A percentile compares a stretch with the other conserved stretches of the same genome.
Evolutionary conservation across 176 grass and related monocot genomes (phyloP).

Genomic region (Oryza punctata): DNA sequence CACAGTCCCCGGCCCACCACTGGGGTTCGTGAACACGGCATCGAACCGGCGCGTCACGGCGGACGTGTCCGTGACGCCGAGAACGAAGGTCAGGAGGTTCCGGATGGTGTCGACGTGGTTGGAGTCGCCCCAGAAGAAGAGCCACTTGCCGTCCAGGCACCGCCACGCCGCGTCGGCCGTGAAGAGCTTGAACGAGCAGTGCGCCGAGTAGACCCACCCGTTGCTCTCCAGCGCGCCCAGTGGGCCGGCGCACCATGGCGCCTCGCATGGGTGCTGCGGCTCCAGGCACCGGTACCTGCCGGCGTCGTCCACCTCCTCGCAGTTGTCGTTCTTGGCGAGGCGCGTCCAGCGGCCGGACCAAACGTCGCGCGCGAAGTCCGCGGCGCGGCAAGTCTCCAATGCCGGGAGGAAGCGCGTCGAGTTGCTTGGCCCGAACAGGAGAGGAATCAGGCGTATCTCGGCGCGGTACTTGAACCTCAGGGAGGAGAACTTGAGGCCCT

Average conservation of each 20-base stretch:
- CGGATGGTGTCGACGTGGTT: slow-evolving; percentile 97
- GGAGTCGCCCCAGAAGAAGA: slow-evolving; percentile 99
- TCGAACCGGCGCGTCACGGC: slow-evolving; percentile 77
- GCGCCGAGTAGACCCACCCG: slow-evolving; percentile 97
- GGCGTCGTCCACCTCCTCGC: slow-evolving; percentile 53
- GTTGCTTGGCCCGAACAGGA: slow-evolving; percentile 47
- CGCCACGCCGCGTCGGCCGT: slow-evolving; percentile 63
- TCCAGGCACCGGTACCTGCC: slow-evolving; percentile 87
- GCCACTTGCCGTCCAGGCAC: slow-evolving; percentile 85
- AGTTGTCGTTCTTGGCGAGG: slow-evolving; percentile 54
- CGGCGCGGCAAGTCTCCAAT: slow-evolving; percentile 51
- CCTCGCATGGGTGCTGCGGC: slow-evolving; percentile 53
- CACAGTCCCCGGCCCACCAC: slow-evolving; percentile 43
- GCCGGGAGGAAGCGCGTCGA: slow-evolving; percentile 52
- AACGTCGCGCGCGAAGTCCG: slow-evolving; percentile 51
- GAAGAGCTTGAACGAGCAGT: slow-evolving; percentile 91
- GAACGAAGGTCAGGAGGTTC: slow-evolving; percentile 77
- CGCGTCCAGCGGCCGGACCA: slow-evolving; percentile 94
- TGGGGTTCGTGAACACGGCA: slow-evolving; percentile 58
- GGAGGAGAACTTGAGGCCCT: slow-evolving; percentile 92
- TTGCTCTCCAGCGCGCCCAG: slow-evolving; percentile 89
- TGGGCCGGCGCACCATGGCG: slow-evolving; percentile 80
- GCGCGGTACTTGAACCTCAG: slow-evolving; percentile 65
- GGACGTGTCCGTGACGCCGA: slow-evolving; percentile 57
- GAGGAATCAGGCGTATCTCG: slow-evolving; percentile 56